phyloP scores from a whole-genome alignment of 176 grass and related monocot species.

The Triticum monococcum region DNA sequence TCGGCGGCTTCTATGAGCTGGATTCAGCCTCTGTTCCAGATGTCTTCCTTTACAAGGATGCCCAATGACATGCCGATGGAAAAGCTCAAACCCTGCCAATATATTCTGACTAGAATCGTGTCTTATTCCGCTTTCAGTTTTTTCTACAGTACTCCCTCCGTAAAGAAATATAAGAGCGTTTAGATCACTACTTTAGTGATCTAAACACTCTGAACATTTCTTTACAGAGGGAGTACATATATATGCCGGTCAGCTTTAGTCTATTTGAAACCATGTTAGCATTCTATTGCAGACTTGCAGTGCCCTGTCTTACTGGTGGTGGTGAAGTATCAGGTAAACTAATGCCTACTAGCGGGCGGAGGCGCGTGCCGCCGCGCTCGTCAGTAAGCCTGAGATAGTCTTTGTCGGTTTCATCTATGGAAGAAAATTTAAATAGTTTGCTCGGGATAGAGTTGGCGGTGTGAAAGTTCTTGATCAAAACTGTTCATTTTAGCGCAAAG shows the following conservation, averaged over 20 bases:
- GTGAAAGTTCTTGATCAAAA: no score
- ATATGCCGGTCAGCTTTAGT: slow-evolving; percentile 24
- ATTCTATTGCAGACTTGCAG: not conserved
- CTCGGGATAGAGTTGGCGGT: no score
- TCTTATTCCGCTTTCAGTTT: not conserved
- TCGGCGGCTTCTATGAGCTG: slow-evolving; percentile 76
- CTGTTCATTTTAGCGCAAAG: no score
- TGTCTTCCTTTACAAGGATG: slow-evolving; percentile 48
- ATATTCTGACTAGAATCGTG: slow-evolving; percentile 5
- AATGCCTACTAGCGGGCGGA: no score
- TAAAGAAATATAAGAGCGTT: no score
- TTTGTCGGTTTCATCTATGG: no score
- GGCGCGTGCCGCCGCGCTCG: no score
- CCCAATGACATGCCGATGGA: not conserved
- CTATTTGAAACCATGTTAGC: not conserved
- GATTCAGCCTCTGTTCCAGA: slow-evolving; percentile 78
- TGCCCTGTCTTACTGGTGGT: not conserved
- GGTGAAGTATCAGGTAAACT: no score
- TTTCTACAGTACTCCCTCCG: not conserved
- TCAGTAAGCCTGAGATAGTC: no score
- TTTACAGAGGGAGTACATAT: not conserved
- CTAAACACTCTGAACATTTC: no score
- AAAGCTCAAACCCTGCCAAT: not conserved
- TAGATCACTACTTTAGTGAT: no score
- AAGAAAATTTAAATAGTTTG: no score